Evolutionary conservation across 176 grass and related monocot genomes (phyloP), one percentile per base, ranked within the genome.

Genomic region (Dendrocalamus sinicus): DNA sequence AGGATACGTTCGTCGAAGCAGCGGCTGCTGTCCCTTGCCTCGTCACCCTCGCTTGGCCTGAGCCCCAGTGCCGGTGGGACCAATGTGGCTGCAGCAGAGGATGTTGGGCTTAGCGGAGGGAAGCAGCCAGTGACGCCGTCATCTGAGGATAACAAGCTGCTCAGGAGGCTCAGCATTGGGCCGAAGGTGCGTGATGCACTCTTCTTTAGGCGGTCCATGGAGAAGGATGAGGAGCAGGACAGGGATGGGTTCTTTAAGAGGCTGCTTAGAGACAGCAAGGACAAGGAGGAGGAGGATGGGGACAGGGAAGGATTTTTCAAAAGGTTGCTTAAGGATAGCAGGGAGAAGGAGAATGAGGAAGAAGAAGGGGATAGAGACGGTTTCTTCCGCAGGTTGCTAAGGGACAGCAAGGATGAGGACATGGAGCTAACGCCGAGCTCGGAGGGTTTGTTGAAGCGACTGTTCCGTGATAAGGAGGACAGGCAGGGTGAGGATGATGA

Each of bases 181-280:
- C 88, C 96, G 40, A 98, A 92, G 82, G 85, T 98, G 54, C 89
- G 95, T 37, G 93, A 98, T 91, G 91, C 95, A 2, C 69, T 91
- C 61, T 92, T 99, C 74, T 99, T 93, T 61, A 92, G 89, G 76
- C 94, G 93, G 23, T 94, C 92, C 1, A 65, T 91, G 72, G 96
- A 99, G 71, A 94, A 94, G 90, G 96, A 96, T 11, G 96, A 92
- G 20, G 86, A 94, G 24, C 90, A 94, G 75, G 91, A 94, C 71
- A 88, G 86, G 81, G 93, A 98, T 85, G 95, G 95, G 9, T 98
- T 98, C 75, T 98, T 98, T 72, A 95, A 92, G 78, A 92, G 95
- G 58, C 70, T 95, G 85, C 91, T 95, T 85, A 98, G 89, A 77
- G 91, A 95, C 61, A 95, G 88, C 79, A 93, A 84, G 68, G 91